These are phyloP conservation scores for Grigorovia transvaalensis DNA, from an alignment of 805 yeast species.

Conservation along the genomic window DNA sequence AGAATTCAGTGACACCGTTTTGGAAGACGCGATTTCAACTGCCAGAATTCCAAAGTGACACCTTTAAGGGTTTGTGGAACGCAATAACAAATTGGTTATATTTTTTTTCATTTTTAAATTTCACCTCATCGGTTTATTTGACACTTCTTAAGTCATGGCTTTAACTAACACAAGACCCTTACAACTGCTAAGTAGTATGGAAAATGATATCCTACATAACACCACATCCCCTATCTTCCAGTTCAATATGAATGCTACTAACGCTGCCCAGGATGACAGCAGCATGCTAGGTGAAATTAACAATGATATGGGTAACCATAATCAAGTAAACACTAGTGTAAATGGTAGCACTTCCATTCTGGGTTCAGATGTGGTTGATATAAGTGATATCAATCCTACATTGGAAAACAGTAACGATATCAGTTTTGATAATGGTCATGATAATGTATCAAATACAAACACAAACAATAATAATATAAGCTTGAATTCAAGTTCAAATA, in stretches of 20 bases:
- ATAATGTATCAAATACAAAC: neutral
- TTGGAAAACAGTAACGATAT: slow-evolving; percentile 1
- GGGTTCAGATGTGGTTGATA: slow-evolving; percentile 11
- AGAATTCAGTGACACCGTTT: neutral
- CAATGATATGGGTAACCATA: neutral
- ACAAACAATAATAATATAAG: neutral
- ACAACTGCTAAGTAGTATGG: slow-evolving; percentile 35
- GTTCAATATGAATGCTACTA: slow-evolving; percentile 18
- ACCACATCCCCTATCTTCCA: slow-evolving; percentile 27
- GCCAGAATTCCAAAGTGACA: neutral
- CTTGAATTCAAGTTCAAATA: neutral
- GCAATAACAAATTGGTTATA: neutral
- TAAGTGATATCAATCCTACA: slow-evolving; percentile 14
- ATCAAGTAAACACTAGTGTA: slow-evolving; percentile 4
- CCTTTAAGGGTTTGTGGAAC: neutral
- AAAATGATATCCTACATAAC: slow-evolving; percentile 26
- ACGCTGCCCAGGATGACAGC: neutral
- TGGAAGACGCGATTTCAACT: no score
- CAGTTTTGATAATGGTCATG: slow-evolving; percentile 1
- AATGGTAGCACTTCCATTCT: slow-evolving; percentile 4
- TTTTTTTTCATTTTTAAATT: neutral
- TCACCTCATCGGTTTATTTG: neutral
- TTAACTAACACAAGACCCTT: slow-evolving; percentile 59
- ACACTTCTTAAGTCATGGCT: slow-evolving; percentile 34
- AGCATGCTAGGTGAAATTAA: neutral